Percentiles rank a stretch among this genome's conserved stretches.
Evolutionary conservation across 768 basidiomycete genomes (phyloP).

Genomic region (Phanerodontia chrysosporium): DNA sequence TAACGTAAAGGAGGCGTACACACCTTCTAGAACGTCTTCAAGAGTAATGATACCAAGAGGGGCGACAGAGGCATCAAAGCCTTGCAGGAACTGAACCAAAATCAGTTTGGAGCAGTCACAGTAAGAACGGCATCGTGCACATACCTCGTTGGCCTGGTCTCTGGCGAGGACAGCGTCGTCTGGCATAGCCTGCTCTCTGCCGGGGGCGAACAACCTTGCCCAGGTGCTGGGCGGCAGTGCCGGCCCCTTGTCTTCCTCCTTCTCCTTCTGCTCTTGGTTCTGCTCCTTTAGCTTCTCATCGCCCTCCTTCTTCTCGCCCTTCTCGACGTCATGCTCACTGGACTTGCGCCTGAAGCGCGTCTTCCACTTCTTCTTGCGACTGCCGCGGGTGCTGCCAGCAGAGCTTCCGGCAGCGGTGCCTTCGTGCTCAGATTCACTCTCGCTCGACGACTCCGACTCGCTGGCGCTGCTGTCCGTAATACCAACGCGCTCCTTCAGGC

Average conservation of each 20-base stretch:
- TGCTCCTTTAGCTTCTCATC: not conserved
- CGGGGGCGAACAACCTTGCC: constrained; percentile 23
- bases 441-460: constrained; percentile 11
- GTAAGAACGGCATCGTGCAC: constrained; percentile 13
- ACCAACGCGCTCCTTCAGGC: constrained; percentile 67
- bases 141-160: constrained; percentile 61
- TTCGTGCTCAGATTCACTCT: constrained; percentile 20
- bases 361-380: constrained; percentile 16
- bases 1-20: not conserved
- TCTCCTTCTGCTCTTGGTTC: constrained; percentile 16
- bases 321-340: constrained; percentile 14
- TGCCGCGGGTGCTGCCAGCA: not conserved
- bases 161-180: constrained; percentile 75
- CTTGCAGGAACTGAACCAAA: constrained; percentile 56
- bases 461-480: constrained; percentile 42
- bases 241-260: constrained; percentile 18
- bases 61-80: constrained; percentile 70
- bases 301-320: constrained; percentile 11
- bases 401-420: constrained; percentile 7
- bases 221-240: constrained; percentile 23
- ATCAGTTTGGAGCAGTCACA: not conserved
- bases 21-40: constrained; percentile 84
- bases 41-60: constrained; percentile 86
- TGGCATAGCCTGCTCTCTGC: constrained; percentile 71
- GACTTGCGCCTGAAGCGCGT: constrained; percentile 12